Evolutionary conservation across 805 yeast species (phyloP), one percentile per base, ranked within the genome.

Genomic region (Metschnikowia santaceciliae): DNA sequence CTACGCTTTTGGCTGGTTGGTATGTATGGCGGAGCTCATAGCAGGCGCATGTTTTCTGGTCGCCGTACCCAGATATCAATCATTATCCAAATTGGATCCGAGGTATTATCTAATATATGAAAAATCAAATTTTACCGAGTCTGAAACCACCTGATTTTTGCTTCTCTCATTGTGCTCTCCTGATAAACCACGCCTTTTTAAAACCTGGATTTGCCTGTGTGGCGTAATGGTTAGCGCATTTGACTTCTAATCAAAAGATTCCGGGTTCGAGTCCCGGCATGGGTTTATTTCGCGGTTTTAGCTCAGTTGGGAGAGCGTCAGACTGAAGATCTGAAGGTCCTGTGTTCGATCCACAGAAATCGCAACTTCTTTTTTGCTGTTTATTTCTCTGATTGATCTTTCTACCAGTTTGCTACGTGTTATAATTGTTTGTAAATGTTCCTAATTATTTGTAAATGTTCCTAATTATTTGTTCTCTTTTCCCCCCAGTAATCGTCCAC

Each of bases 401-500:
- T 23, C 8, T 8, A 23, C 10, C 10, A 7, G 30, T 23, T 7
- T 23, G 30, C 10, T 23, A 7, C 30, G 30, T 23, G 10, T 7
- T 23, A 3, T 7, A 7, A 23, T 7, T 23, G 10, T 23, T 10
- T 23, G 30, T 8, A 7, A 23, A 23, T 23, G 30, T 8, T 8
- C 10, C 30, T 23, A 23, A 23, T 33, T 13, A 33, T 33, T 33
- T 14, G 36, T 10, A 7, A 23, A 23, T 23, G 30, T 8, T 8
- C 10, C 30, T 23, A 23, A 23, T 33, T 13, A 33, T 33, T 33
- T 14, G 36, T 10, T 2, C 40, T 14, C 32, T 59, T 54, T 36
- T 75, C 80, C 52, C 69, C 74, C 75, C 78, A 78, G 60, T 79
- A 79, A 58, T 79, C 83, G 4, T 69, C 77, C 6, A 50, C 49